These are phyloP conservation scores for Geosmithia morbida DNA, from an alignment of 2,329 filamentous ascomycete genomes.

Conservation along the genomic window DNA sequence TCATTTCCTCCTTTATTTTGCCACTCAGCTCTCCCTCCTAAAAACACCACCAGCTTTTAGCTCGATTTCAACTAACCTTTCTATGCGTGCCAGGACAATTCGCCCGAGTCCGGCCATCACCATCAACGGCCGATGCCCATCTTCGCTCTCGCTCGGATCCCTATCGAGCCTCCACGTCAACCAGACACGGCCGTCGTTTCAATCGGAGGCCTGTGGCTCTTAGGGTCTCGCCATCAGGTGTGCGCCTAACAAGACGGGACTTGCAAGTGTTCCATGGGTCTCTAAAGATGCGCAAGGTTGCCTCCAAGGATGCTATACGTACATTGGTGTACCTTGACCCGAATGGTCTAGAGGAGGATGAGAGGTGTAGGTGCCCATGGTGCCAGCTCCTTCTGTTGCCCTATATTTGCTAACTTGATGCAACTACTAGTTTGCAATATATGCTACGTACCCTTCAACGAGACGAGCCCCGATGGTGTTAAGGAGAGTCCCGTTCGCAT, in stretches of 20 bases:
- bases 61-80: too few relatives aligned
- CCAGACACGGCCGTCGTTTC: too few relatives aligned
- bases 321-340: neutral
- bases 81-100: too few relatives aligned
- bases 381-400: neutral
- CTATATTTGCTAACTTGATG: neutral
- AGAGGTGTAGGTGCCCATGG: neutral
- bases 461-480: conserved; percentile 40
- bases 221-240: neutral
- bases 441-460: conserved; percentile 49
- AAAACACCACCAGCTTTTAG: too few relatives aligned
- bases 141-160: too few relatives aligned
- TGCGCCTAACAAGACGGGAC: neutral
- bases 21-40: too few relatives aligned
- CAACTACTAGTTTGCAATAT: conserved; percentile 38
- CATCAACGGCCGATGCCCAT: too few relatives aligned
- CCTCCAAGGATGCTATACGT: neutral
- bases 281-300: neutral
- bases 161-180: too few relatives aligned
- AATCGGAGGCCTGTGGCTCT: neutral
- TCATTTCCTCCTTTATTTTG: too few relatives aligned
- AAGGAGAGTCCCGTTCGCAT: conserved; percentile 41
- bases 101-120: too few relatives aligned
- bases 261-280: neutral
- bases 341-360: neutral